Evolutionary conservation across 2,329 filamentous ascomycete genomes (phyloP), one percentile per base, ranked within the genome.

Genomic region (Aspergillus costaricaensis): DNA sequence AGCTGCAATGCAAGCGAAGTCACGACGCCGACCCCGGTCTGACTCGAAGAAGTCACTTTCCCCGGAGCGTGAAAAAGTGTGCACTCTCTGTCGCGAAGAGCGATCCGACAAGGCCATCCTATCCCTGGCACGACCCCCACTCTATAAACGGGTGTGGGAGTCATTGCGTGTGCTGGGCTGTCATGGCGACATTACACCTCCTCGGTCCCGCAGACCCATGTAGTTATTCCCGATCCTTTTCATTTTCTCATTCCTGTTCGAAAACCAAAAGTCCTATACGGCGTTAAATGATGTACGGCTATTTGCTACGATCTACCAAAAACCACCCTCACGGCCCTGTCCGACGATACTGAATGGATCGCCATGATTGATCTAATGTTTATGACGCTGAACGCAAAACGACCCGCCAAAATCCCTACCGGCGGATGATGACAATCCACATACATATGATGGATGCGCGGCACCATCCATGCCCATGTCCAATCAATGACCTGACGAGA

Each of bases 1-100:
- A 1, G 75, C 75, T 0, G 74, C 74, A 1, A 68, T 74, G 23
- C 74, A 77, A 44, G 74, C 75, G 3, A 70, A 74, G 44, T 71
- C 68, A 14, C 66, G 74, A 2, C 74, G 74, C 14, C 70, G 69
- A 15, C 72, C 75, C 55, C 65, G 66, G 10, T 72, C 72, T 0
- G 68, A 72, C 10, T 68, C 71, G 0, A 70, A 71, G n/a, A 64
- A 49, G 52, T 64, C 38, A 7, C 52, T 58, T n/a, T 61, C 61
- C 9, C 55, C 62, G 4, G 71, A 74, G 7, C 64, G 67, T 1
- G 73, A 75, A 44, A 70, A 72, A 17, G 44, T 72, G 3, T 70
- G 70, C 14, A 71, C 68, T 0, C 65, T 74, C 43, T 75, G 74
- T 56, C 71, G 70, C 14, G 72, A 74, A 36, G 69, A 73, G 27